phyloP scores from a whole-genome alignment of 2,329 filamentous ascomycete genomes.

The Epichloe sylvatica region DNA sequence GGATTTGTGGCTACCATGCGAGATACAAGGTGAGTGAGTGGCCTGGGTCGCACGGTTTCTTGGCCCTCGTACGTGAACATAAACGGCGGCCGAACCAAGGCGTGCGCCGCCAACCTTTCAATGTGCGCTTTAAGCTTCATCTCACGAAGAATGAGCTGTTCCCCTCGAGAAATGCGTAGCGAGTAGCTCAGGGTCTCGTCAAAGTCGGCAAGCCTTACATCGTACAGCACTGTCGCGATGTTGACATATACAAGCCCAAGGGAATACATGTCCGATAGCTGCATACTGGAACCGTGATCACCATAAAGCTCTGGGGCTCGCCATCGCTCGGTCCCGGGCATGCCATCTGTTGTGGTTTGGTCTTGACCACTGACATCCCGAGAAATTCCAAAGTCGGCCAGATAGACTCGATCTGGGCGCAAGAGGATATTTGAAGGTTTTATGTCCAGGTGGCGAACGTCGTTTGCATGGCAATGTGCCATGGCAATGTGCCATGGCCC shows the following conservation, averaged over 20 bases:
- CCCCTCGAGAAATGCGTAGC: constrained; percentile 13
- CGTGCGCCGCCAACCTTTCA: constrained; percentile 20
- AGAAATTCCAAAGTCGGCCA: constrained; percentile 36
- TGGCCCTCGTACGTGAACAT: constrained; percentile 24
- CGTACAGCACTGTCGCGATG: constrained; percentile 30
- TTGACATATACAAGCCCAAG: constrained; percentile 32
- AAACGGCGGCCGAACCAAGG: constrained; percentile 21
- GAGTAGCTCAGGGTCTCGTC: constrained; percentile 23
- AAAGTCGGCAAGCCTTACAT: constrained; percentile 24
- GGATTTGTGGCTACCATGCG: constrained; percentile 23
- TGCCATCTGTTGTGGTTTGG: constrained; percentile 28
- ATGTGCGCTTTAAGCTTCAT: constrained; percentile 22
- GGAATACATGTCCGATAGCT: constrained; percentile 33
- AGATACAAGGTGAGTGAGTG: constrained; percentile 23
- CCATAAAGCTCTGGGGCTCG: constrained; percentile 30
- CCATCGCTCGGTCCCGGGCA: constrained; percentile 30
- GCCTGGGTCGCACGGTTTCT: constrained; percentile 26
- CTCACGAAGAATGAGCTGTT: constrained; percentile 20
- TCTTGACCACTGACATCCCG: constrained; percentile 31
- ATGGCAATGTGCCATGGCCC: constrained; percentile 29
- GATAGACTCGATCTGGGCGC: constrained; percentile 29
- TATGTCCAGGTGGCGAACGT: constrained; percentile 32
- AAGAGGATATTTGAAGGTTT: constrained; percentile 35
- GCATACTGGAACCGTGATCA: constrained; percentile 27
- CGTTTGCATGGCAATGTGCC: constrained; percentile 26